Evolutionary conservation across 2,329 filamentous ascomycete species (phyloP).

Genomic region (Neodidymelliopsis sp.): DNA sequence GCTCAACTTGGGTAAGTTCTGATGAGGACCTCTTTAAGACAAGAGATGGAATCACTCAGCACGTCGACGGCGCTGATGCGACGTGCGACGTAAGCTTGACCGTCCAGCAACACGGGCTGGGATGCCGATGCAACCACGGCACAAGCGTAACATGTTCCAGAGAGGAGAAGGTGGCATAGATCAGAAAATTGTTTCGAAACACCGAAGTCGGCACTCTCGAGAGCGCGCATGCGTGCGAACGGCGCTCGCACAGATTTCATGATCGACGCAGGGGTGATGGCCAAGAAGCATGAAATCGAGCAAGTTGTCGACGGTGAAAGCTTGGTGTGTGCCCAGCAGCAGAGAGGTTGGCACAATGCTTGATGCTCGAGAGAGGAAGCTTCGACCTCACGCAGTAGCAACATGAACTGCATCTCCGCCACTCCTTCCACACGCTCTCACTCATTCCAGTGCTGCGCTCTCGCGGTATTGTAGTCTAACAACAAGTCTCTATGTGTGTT

Average conservation of each 20-base stretch:
- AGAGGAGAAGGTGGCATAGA: too few relatives aligned
- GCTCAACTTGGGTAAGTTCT: too few relatives aligned
- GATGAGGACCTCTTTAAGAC: too few relatives aligned
- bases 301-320: slow-evolving; percentile 7
- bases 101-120: background rate
- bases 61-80: background rate
- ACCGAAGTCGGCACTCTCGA: too few relatives aligned
- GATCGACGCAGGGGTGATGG: background rate
- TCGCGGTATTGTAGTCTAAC: too few relatives aligned
- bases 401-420: background rate
- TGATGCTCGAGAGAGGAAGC: background rate
- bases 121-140: background rate
- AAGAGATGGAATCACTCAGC: slow-evolving; percentile 1
- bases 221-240: too few relatives aligned
- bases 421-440: too few relatives aligned
- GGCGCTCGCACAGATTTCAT: too few relatives aligned
- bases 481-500: too few relatives aligned
- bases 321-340: slow-evolving; percentile 5
- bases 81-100: background rate
- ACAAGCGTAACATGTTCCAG: background rate
- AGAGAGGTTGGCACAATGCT: background rate
- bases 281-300: slow-evolving; percentile 3
- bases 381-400: background rate
- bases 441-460: background rate
- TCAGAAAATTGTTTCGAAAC: too few relatives aligned